Conservation (phyloP, 768 basidiomycete genomes). For the Udeniomyces megalosporus region DNA sequence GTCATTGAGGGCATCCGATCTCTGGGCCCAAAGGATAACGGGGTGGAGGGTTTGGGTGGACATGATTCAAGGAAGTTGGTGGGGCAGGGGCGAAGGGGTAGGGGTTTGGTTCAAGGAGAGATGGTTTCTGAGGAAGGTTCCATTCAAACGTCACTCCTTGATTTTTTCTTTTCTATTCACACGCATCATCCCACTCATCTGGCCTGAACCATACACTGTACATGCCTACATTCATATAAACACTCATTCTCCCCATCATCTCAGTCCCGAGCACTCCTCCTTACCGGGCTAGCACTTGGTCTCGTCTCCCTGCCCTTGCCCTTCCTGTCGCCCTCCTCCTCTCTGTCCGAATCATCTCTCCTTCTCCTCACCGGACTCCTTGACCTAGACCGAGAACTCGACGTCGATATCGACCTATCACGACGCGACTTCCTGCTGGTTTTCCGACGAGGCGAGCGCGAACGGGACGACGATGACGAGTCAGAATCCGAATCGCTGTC, state of each 20-base stretch:
- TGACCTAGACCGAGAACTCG: background rate
- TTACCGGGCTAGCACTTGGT: too few relatives aligned
- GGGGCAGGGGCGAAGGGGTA: too few relatives aligned
- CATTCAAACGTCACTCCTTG: too few relatives aligned
- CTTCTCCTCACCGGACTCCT: background rate
- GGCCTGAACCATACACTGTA: too few relatives aligned
- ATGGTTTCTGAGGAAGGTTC: too few relatives aligned
- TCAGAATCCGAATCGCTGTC: conserved; percentile 34
- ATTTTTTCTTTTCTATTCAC: too few relatives aligned
- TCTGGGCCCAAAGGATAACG: conserved; percentile 89
- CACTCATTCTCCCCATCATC: too few relatives aligned
- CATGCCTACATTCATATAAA: too few relatives aligned
- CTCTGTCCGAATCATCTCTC: background rate
- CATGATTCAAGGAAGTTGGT: background rate
- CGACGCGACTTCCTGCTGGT: background rate
- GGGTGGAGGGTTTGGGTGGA: conserved; percentile 25
- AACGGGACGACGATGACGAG: conserved; percentile 37
- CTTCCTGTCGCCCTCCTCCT: background rate
- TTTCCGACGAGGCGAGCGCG: conserved; percentile 25
- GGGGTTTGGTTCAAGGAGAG: too few relatives aligned
- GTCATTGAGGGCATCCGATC: conserved; percentile 49
- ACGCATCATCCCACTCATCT: too few relatives aligned
- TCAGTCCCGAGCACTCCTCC: too few relatives aligned
- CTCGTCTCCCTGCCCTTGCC: too few relatives aligned
- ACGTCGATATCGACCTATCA: background rate